A percentile compares a stretch with the other conserved stretches of the same genome.
phyloP scores from a whole-genome alignment of 2,329 filamentous ascomycete genomes.

The Trichoderma sp. region DNA sequence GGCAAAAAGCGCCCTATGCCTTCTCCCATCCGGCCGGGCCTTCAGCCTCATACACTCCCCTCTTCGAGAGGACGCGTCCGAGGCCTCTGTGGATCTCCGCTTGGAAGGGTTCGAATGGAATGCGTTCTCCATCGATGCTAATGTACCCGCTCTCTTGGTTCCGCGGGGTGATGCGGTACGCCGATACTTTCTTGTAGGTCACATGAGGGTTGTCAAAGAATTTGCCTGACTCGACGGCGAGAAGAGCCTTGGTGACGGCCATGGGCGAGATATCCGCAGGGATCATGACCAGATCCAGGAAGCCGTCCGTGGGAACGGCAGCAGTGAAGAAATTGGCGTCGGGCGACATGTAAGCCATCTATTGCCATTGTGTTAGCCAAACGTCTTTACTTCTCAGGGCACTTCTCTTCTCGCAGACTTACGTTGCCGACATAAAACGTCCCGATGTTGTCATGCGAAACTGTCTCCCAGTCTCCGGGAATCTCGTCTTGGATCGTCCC shows the following conservation, averaged over 20 bases:
- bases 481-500: constrained; percentile 76
- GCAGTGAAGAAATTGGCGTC: constrained; percentile 85
- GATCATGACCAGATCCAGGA: constrained; percentile 79
- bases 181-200: constrained; percentile 79
- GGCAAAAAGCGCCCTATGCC: constrained; percentile 20
- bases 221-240: constrained; percentile 66
- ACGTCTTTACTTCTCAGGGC: too few relatives aligned
- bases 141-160: constrained; percentile 74
- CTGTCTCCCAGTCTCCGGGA: constrained; percentile 71
- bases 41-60: constrained; percentile 65
- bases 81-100: constrained; percentile 81
- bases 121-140: constrained; percentile 86
- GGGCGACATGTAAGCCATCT: constrained; percentile 89
- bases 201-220: constrained; percentile 80
- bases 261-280: constrained; percentile 68
- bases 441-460: constrained; percentile 73
- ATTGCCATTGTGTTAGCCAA: neutral
- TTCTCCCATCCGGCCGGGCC: constrained; percentile 53
- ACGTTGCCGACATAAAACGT: constrained; percentile 93
- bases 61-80: constrained; percentile 79
- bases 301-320: constrained; percentile 76
- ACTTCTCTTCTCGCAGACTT: constrained; percentile 32
- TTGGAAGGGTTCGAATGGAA: constrained; percentile 88
- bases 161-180: constrained; percentile 78
- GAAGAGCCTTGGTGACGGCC: constrained; percentile 66